A percentile compares a stretch with the other conserved stretches of the same genome.
These are phyloP conservation scores for Ophiostoma triangulosporum DNA, from an alignment of 2,329 filamentous ascomycete genomes.

Conservation along the genomic window DNA sequence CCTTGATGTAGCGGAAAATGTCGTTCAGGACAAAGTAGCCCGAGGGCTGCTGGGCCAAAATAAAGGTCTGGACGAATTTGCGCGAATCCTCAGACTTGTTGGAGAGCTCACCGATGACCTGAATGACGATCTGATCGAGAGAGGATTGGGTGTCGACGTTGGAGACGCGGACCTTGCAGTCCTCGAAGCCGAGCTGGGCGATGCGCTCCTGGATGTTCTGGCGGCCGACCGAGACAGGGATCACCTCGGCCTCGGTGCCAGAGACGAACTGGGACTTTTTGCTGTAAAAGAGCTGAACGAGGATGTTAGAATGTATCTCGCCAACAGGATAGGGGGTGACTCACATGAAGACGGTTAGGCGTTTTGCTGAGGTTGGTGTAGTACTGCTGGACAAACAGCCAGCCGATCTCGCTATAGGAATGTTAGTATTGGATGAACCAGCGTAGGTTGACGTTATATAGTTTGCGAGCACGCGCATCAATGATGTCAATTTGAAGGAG, in stretches of 20 bases:
- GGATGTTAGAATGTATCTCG: background rate
- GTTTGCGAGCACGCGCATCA: background rate
- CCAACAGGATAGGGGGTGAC: constrained; percentile 17
- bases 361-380: constrained; percentile 94
- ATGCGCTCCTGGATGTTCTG: constrained; percentile 91
- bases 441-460: background rate
- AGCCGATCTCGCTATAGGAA: constrained; percentile 65
- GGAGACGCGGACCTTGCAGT: constrained; percentile 95
- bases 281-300: constrained; percentile 73
- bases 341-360: constrained; percentile 79
- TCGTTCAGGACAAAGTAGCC: constrained; percentile 98
- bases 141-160: constrained; percentile 92
- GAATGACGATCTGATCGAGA: constrained; percentile 86
- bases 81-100: constrained; percentile 84
- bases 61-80: constrained; percentile 97
- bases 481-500: background rate
- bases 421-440: background rate
- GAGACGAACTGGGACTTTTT: constrained; percentile 93
- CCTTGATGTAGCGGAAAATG: constrained; percentile 86
- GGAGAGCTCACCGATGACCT: constrained; percentile 95
- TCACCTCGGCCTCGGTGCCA: constrained; percentile 78
- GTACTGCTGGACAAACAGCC: constrained; percentile 99
- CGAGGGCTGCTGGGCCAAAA: constrained; percentile 88
- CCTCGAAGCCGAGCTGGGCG: constrained; percentile 82
- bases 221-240: constrained; percentile 75